These are phyloP conservation scores for Dicorynia guianensis DNA, from an alignment of 306 rosid species.

Conservation along the genomic window DNA sequence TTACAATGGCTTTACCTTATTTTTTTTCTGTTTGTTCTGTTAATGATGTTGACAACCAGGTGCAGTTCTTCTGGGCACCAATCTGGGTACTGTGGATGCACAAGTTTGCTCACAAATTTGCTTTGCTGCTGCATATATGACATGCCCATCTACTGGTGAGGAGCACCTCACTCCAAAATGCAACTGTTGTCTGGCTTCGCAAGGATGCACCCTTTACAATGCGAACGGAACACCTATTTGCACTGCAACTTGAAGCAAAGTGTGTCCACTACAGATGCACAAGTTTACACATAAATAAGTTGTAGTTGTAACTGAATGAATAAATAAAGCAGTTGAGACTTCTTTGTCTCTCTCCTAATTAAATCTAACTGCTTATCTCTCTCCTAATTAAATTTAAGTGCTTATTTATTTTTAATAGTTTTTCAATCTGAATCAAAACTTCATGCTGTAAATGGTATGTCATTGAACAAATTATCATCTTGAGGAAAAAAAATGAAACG, in stretches of 20 bases:
- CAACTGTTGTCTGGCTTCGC: constrained; percentile 54
- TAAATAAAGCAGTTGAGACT: not conserved
- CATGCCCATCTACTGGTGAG: constrained; percentile 53
- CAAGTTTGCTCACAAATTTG: constrained; percentile 37
- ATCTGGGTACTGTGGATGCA: not conserved
- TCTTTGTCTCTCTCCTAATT: not conserved
- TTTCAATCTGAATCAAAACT: not conserved
- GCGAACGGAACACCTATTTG: constrained; percentile 48
- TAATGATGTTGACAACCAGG: constrained; percentile 28
- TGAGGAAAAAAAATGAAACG: too few relatives aligned
- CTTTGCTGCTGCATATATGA: constrained; percentile 49
- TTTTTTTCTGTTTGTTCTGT: not conserved
- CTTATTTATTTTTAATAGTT: not conserved
- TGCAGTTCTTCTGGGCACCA: constrained; percentile 26
- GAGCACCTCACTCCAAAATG: constrained; percentile 47
- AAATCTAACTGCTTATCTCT: too few relatives aligned
- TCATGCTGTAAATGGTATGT: too few relatives aligned
- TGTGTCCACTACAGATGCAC: not conserved
- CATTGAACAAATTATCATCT: too few relatives aligned
- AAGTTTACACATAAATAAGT: not conserved
- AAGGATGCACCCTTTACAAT: constrained; percentile 43
- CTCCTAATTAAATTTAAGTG: not conserved
- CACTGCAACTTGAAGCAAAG: not conserved
- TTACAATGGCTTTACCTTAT: too few relatives aligned
- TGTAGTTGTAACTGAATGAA: not conserved